Conservation (phyloP, 768 basidiomycete genomes). For the Lactarius indigo region DNA sequence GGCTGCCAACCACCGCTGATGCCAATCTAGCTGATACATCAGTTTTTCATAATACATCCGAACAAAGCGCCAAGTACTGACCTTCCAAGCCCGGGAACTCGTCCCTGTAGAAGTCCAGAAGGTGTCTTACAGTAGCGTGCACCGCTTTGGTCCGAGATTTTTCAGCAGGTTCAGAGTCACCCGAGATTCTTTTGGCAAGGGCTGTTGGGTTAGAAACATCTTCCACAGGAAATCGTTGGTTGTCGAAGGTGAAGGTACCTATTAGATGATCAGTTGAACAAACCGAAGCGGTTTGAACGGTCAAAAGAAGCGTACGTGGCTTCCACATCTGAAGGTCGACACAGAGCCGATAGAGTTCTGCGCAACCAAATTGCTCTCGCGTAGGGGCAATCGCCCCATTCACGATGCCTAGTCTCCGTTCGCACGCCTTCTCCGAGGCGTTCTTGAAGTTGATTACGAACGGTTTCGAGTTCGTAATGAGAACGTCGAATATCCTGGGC, state of each 20-base stretch:
- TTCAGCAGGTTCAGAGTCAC: neutral
- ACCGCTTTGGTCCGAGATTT: constrained; percentile 6
- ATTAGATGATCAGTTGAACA: neutral
- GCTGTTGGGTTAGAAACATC: constrained; percentile 11
- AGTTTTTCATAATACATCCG: neutral
- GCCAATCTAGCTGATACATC: constrained; percentile 1
- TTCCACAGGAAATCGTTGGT: constrained; percentile 11
- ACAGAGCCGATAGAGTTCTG: constrained; percentile 15
- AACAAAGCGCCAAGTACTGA: neutral
- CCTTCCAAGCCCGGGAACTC: constrained; percentile 16
- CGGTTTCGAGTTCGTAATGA: neutral
- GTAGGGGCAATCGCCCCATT: constrained; percentile 4
- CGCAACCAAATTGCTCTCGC: constrained; percentile 15
- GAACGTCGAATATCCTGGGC: neutral
- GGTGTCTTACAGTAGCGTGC: constrained; percentile 12
- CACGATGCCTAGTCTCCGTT: constrained; percentile 8
- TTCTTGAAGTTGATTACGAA: constrained; percentile 18
- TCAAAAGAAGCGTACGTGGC: neutral
- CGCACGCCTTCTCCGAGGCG: constrained; percentile 5
- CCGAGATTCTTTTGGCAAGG: constrained; percentile 2
- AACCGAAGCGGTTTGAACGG: neutral
- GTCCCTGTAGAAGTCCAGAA: constrained; percentile 15
- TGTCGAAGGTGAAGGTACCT: constrained; percentile 11
- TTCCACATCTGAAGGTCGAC: constrained; percentile 15
- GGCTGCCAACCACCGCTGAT: constrained; percentile 10